Percentiles rank a stretch among this genome's conserved stretches.
Evolutionary conservation across 331 rosid species (phyloP).

Genomic region (Malus hybrid): DNA sequence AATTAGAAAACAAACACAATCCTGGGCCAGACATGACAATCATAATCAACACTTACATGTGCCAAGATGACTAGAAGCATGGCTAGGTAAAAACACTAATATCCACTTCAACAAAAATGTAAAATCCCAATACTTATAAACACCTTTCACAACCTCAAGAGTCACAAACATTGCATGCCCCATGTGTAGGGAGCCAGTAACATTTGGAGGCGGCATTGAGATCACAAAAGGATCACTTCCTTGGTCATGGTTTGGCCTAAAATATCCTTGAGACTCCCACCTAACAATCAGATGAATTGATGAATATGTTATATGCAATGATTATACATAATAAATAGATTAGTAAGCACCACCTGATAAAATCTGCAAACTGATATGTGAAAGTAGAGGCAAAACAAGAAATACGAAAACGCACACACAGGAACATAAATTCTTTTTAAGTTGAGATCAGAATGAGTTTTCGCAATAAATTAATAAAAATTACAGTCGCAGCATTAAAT

Average conservation of each 20-base stretch:
- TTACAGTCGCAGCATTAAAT: background rate
- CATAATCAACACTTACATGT: background rate
- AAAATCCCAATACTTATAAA: background rate
- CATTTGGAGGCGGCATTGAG: constrained; percentile 98
- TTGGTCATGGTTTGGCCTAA: constrained; percentile 62
- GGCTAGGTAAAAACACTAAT: background rate
- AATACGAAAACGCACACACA: background rate
- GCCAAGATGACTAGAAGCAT: background rate
- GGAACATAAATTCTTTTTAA: background rate
- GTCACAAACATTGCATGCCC: constrained; percentile 99
- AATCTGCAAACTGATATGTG: background rate
- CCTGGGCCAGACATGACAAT: background rate
- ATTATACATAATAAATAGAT: background rate
- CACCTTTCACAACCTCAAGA: constrained; percentile 63
- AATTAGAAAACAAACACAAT: background rate
- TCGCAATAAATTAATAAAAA: background rate
- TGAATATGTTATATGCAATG: background rate
- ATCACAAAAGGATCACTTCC: constrained; percentile 80
- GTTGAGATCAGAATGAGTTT: background rate
- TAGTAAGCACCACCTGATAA: background rate
- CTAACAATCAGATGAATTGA: constrained; percentile 28
- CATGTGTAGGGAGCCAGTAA: constrained; percentile 96
- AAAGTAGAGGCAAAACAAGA: background rate
- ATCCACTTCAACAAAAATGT: background rate
- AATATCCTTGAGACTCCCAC: constrained; percentile 99